Percentiles rank a stretch among this genome's conserved stretches.
Conservation (phyloP, 495 filamentous ascomycete genomes). For the Astrothelium subdiscretum region DNA sequence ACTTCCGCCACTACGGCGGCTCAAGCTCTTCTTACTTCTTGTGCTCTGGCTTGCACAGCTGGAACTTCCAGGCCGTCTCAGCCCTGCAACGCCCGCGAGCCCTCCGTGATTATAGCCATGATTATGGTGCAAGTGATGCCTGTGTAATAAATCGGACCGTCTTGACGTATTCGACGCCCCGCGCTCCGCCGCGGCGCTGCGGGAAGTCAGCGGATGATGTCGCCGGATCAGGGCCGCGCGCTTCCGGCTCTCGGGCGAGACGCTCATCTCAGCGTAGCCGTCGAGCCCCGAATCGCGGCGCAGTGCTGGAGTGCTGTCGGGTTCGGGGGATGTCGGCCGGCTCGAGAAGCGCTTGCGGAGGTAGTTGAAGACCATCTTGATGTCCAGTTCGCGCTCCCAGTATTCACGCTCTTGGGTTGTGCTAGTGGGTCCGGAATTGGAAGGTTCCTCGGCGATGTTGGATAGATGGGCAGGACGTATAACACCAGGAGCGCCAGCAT, state of each 20-base stretch:
- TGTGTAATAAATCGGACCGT: slow-evolving; percentile 38
- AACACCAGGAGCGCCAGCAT: background rate
- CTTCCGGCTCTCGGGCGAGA: slow-evolving; percentile 34
- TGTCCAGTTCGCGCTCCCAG: slow-evolving; percentile 79
- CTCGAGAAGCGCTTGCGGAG: slow-evolving; percentile 61
- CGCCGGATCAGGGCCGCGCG: slow-evolving; percentile 73
- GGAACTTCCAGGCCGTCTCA: slow-evolving; percentile 42
- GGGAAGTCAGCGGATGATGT: slow-evolving; percentile 71
- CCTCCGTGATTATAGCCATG: slow-evolving; percentile 5
- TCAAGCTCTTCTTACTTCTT: slow-evolving; percentile 41
- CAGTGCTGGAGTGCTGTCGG: background rate
- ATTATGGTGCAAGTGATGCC: slow-evolving; percentile 22
- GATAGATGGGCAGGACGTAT: background rate
- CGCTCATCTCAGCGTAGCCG: slow-evolving; percentile 22
- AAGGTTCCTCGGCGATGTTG: slow-evolving; percentile 43
- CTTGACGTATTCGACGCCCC: slow-evolving; percentile 39
- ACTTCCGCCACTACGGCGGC: slow-evolving; percentile 40
- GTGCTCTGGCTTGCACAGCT: slow-evolving; percentile 77
- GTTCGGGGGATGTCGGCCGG: slow-evolving; percentile 9
- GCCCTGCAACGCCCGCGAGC: slow-evolving; percentile 29
- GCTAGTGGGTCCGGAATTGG: slow-evolving; percentile 16
- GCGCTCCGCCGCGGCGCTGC: slow-evolving; percentile 28
- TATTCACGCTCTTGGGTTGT: slow-evolving; percentile 42
- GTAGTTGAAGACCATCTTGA: slow-evolving; percentile 80
- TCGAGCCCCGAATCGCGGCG: background rate